Evolutionary conservation across 2,329 filamentous ascomycete species (phyloP), one percentile per base, ranked within the genome.

Genomic region (Fusarium sp.): DNA sequence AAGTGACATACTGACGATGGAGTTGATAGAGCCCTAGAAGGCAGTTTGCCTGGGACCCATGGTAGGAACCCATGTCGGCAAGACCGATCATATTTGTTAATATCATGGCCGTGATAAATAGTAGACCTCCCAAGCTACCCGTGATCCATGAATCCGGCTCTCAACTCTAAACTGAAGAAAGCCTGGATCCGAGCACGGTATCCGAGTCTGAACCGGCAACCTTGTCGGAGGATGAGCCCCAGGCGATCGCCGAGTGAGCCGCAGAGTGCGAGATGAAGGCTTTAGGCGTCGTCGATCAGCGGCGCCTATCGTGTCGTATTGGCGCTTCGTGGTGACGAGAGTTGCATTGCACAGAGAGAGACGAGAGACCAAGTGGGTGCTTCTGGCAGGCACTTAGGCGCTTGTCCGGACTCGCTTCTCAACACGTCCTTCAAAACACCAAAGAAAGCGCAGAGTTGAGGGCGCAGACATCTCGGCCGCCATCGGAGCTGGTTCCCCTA

Each of bases 401-500:
- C 61, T 66, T 68, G 36, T 29, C 57, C 27, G 57, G 31, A 67
- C 40, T 38, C 40, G 47, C 40, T 29, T 68, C 31, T 52, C n/a
- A 33, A 40, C 18, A 29, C 29, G 29, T 11, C 27, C 33, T 33
- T 33, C 25, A 27, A 29, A 66, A 54, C 57, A 52, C 45, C 42
- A 29, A 42, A 56, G 38, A 50, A 63, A 68, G 56, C 57, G 29
- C 65, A 68, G 40, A 64, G 27, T 57, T 56, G 60, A 73, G 57
- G 62, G 62, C 52, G 62, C 59, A 57, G 47, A 29, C 57, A 58
- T 60, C 50, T 64, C 67, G 64, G 57, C 64, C 58, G 47, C 31
- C 54, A 69, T 75, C 59, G 58, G 62, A 67, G 69, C 36, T 40
- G 58, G 29, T 50, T 66, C 64, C 61, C 50, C 63, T 59, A 58